phyloP scores from a whole-genome alignment of 192 early-diverging fungal genomes.

The Gaertneriomyces semiglobifer region DNA sequence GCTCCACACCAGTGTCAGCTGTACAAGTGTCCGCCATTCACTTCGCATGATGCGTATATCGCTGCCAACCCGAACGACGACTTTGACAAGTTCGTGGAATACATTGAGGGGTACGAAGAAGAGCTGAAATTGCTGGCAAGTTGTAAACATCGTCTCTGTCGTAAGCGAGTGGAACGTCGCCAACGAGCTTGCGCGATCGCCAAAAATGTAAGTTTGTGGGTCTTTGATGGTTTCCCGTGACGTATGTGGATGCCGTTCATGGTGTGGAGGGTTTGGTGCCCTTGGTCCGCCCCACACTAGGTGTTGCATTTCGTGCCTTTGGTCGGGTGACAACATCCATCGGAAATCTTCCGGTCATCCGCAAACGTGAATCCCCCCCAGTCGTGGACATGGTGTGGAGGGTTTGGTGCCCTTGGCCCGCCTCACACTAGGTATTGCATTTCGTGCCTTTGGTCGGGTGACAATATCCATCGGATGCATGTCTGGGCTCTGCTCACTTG shows the following conservation, averaged over 20 bases:
- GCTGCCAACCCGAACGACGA: slow-evolving; percentile 2
- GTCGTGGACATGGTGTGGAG: slow-evolving; percentile 5
- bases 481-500: background rate
- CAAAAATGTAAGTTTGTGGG: background rate
- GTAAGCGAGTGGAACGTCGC: background rate
- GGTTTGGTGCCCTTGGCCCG: background rate
- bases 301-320: slow-evolving; percentile 1
- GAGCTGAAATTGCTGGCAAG: background rate
- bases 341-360: too few species aligned
- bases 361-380: too few species aligned
- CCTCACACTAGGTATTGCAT: slow-evolving; percentile 1
- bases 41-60: too few species aligned
- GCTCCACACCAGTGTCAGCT: too few species aligned
- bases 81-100: background rate
- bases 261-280: background rate
- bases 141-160: background rate
- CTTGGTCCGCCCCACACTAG: background rate
- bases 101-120: background rate
- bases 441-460: background rate
- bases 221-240: background rate
- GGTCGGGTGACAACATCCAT: background rate
- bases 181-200: background rate
- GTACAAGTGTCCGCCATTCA: too few species aligned
- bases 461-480: background rate
- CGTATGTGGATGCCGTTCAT: too few species aligned